Evolutionary conservation across 2,329 filamentous ascomycete species (phyloP).

Genomic region (Samsoniella hepiali): DNA sequence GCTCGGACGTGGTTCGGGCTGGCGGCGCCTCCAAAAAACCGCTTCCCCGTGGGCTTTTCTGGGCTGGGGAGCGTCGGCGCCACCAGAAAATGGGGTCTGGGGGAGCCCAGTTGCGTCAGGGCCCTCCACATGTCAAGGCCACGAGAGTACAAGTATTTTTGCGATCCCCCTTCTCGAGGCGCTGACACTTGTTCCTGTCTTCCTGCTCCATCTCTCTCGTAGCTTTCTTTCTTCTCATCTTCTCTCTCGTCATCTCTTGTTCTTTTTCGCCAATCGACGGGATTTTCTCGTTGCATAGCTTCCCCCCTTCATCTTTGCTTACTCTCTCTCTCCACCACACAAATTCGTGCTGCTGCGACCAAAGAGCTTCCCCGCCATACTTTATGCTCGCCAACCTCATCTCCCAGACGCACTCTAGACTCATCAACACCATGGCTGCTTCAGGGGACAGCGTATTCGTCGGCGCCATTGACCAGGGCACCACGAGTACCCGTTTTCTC

Average conservation of each 20-base stretch:
- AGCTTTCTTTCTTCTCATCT: conserved; percentile 1
- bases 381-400: conserved; percentile 27
- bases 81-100: conserved; percentile 12
- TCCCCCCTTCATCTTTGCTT: conserved; percentile 15
- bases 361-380: conserved; percentile 17
- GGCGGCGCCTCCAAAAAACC: conserved; percentile 1
- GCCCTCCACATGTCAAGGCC: conserved; percentile 17
- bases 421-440: conserved; percentile 32
- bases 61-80: conserved; percentile 12
- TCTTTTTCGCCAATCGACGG: not conserved
- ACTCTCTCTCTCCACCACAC: conserved; percentile 14
- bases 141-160: conserved; percentile 19
- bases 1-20: conserved; percentile 7
- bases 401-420: conserved; percentile 22
- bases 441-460: conserved; percentile 50
- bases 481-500: conserved; percentile 73
- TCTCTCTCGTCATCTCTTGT: not conserved
- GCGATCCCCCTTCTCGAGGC: conserved; percentile 15
- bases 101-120: conserved; percentile 16
- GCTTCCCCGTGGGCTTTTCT: conserved; percentile 7
- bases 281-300: not conserved
- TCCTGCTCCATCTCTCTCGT: not conserved
- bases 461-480: conserved; percentile 77
- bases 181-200: not conserved
- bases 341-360: conserved; percentile 15